These are phyloP conservation scores for Helianthus annuus DNA, from an alignment of 129 eudicot species.

Conservation along the genomic window DNA sequence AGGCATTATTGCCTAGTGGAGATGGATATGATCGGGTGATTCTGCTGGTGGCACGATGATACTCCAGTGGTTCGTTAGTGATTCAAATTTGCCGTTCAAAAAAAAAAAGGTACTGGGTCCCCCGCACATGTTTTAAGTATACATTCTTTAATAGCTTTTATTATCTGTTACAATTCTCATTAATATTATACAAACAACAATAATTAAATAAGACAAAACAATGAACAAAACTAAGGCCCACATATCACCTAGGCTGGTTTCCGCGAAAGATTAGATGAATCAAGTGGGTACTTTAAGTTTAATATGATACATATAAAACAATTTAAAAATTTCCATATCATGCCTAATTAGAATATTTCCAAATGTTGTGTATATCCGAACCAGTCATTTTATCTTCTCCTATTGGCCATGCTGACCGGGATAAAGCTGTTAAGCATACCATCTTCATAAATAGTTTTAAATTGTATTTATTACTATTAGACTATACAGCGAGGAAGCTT, in stretches of 20 bases:
- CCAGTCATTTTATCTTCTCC: constrained; percentile 9
- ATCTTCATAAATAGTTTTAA: background rate
- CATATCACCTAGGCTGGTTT: constrained; percentile 26
- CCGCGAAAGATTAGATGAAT: constrained; percentile 24
- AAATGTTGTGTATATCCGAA: constrained; percentile 39
- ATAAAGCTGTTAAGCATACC: constrained; percentile 25
- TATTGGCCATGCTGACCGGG: constrained; percentile 45
- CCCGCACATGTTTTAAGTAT: no score
- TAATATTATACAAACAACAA: background rate
- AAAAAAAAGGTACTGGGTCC: no score
- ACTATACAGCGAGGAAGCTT: no score
- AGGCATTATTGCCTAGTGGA: no score
- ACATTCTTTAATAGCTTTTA: no score
- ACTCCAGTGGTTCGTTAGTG: no score
- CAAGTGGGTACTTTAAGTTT: constrained; percentile 11
- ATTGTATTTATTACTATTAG: no score
- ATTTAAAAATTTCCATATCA: background rate
- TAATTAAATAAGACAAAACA: background rate
- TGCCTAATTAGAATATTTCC: constrained; percentile 34
- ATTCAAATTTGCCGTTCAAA: no score
- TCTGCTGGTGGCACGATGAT: no score
- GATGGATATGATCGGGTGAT: no score
- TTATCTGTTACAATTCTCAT: no score
- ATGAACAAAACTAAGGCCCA: constrained; percentile 4
- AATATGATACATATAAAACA: background rate